Percentiles rank a stretch among this genome's conserved stretches.
Conservation (phyloP, 2,329 filamentous ascomycete genomes). For the Pseudodiploospora longispora region DNA sequence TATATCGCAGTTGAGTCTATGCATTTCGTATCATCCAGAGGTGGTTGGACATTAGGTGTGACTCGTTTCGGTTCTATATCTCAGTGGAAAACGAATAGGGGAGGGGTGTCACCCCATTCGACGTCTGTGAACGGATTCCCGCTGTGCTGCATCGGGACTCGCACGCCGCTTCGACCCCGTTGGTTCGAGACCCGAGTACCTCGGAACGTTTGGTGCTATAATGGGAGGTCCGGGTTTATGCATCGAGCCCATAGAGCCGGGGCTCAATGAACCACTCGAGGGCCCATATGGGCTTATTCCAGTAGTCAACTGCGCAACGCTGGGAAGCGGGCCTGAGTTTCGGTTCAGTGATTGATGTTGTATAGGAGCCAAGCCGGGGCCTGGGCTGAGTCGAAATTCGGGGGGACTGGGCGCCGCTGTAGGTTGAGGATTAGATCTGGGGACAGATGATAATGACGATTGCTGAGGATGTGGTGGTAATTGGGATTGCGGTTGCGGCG, state of each 20-base stretch:
- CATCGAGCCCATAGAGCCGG: conserved; percentile 5
- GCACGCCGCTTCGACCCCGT: conserved; percentile 42
- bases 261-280: conserved; percentile 6
- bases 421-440: conserved; percentile 10
- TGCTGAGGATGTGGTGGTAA: conserved; percentile 17
- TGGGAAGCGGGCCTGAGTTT: conserved; percentile 44
- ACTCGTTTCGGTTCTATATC: no score
- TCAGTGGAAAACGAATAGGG: no score
- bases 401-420: conserved; percentile 22
- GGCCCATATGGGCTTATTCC: conserved; percentile 51
- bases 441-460: conserved; percentile 2
- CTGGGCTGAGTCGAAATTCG: conserved; percentile 24
- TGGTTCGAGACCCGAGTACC: conserved; percentile 30
- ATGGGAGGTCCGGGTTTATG: conserved; percentile 12
- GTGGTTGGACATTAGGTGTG: no score
- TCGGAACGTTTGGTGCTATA: conserved; percentile 21
- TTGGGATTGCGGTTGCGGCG: conserved; percentile 23
- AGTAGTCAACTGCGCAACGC: conserved; percentile 55
- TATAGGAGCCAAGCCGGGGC: conserved; percentile 45
- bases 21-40: no score
- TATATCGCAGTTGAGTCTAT: no score
- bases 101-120: conserved; percentile 19
- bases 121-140: conserved; percentile 38
- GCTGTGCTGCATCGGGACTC: conserved; percentile 37
- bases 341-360: conserved; percentile 33